Conservation (phyloP, 2,329 filamentous ascomycete species). For the Trichoderma atrobrunneum region DNA sequence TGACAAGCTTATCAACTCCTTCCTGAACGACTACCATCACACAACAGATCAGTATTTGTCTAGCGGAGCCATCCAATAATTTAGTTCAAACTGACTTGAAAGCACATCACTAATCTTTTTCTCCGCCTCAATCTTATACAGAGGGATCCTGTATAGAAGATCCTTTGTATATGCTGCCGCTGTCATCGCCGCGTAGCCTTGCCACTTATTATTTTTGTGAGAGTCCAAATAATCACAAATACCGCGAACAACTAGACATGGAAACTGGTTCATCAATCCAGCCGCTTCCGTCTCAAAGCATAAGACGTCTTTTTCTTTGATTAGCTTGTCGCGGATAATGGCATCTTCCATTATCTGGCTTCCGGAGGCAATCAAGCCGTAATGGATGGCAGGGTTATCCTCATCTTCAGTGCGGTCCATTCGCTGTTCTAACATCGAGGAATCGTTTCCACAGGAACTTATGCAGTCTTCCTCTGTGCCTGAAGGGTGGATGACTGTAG, state of each 20-base stretch:
- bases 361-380: constrained; percentile 17
- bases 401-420: constrained; percentile 5
- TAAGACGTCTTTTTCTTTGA: constrained; percentile 20
- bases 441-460: background rate
- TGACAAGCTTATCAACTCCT: background rate
- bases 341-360: constrained; percentile 25
- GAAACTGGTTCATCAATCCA: constrained; percentile 1
- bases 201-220: constrained; percentile 14
- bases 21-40: background rate
- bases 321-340: constrained; percentile 27
- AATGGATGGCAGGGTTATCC: constrained; percentile 7
- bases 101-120: constrained; percentile 14
- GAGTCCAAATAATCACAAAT: constrained; percentile 1
- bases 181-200: constrained; percentile 30
- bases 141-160: constrained; percentile 22
- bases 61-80: too few relatives aligned
- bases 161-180: constrained; percentile 33
- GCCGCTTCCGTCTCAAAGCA: constrained; percentile 16
- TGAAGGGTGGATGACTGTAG: constrained; percentile 5
- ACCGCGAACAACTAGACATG: background rate
- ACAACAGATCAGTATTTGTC: background rate
- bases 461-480: constrained; percentile 5
- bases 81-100: background rate
- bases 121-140: constrained; percentile 20
- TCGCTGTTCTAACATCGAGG: background rate